Base-by-base conservation (phyloP, 73 alveolate species). In the Diophrys appendiculata region DNA sequence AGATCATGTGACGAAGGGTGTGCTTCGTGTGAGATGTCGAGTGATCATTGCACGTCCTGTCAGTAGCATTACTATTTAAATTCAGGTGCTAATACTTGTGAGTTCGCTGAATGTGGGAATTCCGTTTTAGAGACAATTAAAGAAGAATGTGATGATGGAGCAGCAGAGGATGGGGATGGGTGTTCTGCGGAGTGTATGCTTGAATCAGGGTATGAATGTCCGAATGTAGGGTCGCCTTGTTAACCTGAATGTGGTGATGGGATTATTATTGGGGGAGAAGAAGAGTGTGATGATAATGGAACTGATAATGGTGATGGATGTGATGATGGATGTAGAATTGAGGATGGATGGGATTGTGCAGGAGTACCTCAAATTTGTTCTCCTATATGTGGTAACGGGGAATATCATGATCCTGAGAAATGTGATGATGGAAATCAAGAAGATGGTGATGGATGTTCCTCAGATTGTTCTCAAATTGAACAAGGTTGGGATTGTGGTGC, bases 361-460 rank as follows among this genome's bases (percentile, higher is more conserved):
- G n/a, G n/a, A n/a, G n/a, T n/a, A n/a, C n/a, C n/a, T n/a, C n/a
- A n/a, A n/a, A n/a, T n/a, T n/a, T n/a, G n/a, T n/a, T n/a, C n/a
- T n/a, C n/a, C n/a, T n/a, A n/a, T n/a, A n/a, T n/a, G n/a, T n/a
- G 70, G 70, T 56, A 31, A 56, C 22, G 2, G 27, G 2, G 27
- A 56, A 56, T 2, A 56, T 56, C 27, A 56, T 13, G 70, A 31
- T 13, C 33, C 27, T 56, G 27, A 13, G 5, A 31, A 56, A 56
- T 56, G 70, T 56, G 70, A 56, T 56, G 70, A 56, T 56, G 70
- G 70, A 56, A 56, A 56, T 13, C 1, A 2, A 56, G 22, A 25
- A 2, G 22, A 56, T 56, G 70, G 70, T 2, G 70, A 56, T 56
- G 70, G 70, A 56, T 56, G 70, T 25, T 25, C 33, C 27, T 56